A percentile compares a stretch with the other conserved stretches of the same genome.
Evolutionary conservation across 176 grass and related monocot species (phyloP).

Genomic region (Tillandsia leiboldiana): DNA sequence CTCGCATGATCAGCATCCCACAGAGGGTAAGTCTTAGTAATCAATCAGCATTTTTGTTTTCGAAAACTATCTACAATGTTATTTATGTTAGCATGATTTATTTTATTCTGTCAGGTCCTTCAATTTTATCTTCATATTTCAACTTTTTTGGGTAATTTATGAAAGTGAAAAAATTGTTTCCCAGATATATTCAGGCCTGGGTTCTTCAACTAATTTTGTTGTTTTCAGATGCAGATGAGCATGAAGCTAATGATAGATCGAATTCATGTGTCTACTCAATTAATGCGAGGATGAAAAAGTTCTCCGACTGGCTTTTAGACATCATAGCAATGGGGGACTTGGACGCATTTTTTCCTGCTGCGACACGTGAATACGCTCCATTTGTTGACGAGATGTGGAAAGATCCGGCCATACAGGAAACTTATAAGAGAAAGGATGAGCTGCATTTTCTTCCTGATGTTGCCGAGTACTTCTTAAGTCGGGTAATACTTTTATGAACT

Average conservation of each 20-base stretch:
- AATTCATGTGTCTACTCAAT: constrained; percentile 69
- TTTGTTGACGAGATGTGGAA: constrained; percentile 85
- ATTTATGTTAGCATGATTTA: not conserved
- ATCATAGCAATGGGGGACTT: constrained; percentile 93
- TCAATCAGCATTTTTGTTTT: not conserved
- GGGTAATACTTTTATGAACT: constrained; percentile 38
- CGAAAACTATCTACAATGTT: not conserved
- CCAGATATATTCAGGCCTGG: not conserved
- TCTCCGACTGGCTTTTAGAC: constrained; percentile 91
- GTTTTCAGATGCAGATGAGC: constrained; percentile 37
- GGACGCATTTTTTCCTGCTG: constrained; percentile 90
- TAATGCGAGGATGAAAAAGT: constrained; percentile 77
- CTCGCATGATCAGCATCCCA: constrained; percentile 21
- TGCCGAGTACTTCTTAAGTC: constrained; percentile 77
- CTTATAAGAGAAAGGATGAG: constrained; percentile 85
- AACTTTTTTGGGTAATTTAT: too few species aligned
- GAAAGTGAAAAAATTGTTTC: not conserved
- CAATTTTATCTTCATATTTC: not conserved
- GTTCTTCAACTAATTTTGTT: not conserved
- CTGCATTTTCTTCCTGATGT: constrained; percentile 86
- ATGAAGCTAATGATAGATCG: constrained; percentile 18
- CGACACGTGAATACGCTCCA: constrained; percentile 88
- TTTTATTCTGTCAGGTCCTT: not conserved
- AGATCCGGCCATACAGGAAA: constrained; percentile 87
- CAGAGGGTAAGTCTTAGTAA: constrained; percentile 30